phyloP scores from a whole-genome alignment of 1,139 yeast species.

The Suhomyces atakaporum region DNA sequence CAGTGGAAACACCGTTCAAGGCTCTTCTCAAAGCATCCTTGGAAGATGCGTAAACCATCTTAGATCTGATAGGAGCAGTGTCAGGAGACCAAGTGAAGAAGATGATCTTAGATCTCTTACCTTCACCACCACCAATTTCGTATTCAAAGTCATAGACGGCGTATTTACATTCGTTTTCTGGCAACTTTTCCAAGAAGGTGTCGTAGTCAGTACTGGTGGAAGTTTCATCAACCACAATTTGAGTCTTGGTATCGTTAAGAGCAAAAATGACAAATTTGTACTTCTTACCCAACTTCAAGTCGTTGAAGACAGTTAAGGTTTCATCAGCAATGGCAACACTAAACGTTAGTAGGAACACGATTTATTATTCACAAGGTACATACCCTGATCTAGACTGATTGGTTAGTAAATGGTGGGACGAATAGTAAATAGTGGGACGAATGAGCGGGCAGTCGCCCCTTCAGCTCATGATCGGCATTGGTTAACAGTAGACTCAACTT shows the following conservation, averaged over 20 bases:
- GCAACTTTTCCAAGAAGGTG: conserved; percentile 78
- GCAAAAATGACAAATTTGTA: conserved; percentile 79
- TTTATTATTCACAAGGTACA: conserved; percentile 23
- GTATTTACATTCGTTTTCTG: conserved; percentile 95
- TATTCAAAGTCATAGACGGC: conserved; percentile 97
- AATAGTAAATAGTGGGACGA: too few relatives aligned
- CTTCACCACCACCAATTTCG: conserved; percentile 87
- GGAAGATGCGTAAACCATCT: conserved; percentile 98
- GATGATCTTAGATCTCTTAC: conserved; percentile 92
- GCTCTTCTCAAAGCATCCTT: conserved; percentile 98
- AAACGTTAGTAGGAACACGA: conserved; percentile 26
- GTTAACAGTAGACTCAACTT: too few relatives aligned
- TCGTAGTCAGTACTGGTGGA: conserved; percentile 78
- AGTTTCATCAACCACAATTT: conserved; percentile 86
- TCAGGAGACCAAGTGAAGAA: conserved; percentile 98
- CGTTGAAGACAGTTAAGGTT: conserved; percentile 90
- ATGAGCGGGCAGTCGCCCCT: too few relatives aligned
- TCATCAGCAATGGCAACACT: conserved; percentile 96
- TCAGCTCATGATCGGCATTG: too few relatives aligned
- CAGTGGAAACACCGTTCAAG: conserved; percentile 89
- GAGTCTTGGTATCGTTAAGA: conserved; percentile 81
- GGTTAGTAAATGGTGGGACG: conserved; percentile 13
- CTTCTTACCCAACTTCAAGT: conserved; percentile 92
- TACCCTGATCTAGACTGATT: conserved; percentile 69
- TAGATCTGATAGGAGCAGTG: conserved; percentile 88